Evolutionary conservation across 345 rosid species (phyloP).

Genomic region (Dimocarpus longan): DNA sequence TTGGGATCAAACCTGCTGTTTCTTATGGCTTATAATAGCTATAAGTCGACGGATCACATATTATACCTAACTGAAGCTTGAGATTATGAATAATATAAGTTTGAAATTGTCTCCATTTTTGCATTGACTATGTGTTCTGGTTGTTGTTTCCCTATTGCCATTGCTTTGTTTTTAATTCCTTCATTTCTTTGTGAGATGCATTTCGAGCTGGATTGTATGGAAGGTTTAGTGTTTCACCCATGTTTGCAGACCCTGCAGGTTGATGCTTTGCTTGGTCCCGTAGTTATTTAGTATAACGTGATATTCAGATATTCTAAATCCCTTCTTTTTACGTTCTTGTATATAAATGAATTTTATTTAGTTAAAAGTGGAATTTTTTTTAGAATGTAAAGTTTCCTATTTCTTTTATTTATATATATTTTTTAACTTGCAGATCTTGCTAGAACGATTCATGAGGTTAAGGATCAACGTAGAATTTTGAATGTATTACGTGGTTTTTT

Average conservation of each 20-base stretch:
- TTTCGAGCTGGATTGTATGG: background rate
- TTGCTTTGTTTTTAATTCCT: background rate
- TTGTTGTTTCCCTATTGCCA: background rate
- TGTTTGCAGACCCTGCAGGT: background rate
- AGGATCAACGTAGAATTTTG: conserved; percentile 36
- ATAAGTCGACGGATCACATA: background rate
- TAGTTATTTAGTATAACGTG: background rate
- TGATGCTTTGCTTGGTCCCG: background rate
- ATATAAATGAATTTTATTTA: background rate
- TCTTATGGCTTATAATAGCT: background rate
- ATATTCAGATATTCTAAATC: background rate
- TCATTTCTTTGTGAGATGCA: background rate
- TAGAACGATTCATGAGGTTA: conserved; percentile 12
- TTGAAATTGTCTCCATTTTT: background rate
- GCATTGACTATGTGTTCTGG: background rate
- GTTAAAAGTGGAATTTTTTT: background rate
- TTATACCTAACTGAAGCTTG: background rate
- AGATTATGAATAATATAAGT: background rate
- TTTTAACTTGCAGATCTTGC: conserved; percentile 52
- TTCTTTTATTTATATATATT: conserved; percentile 4
- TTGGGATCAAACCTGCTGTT: background rate
- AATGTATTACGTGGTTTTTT: conserved; percentile 77
- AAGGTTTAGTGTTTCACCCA: background rate
- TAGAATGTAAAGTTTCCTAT: conserved; percentile 16
- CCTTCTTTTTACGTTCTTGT: background rate